These are phyloP conservation scores for Dictyostelium firmibasis DNA, from an alignment of 78 protist species.

Conservation along the genomic window DNA sequence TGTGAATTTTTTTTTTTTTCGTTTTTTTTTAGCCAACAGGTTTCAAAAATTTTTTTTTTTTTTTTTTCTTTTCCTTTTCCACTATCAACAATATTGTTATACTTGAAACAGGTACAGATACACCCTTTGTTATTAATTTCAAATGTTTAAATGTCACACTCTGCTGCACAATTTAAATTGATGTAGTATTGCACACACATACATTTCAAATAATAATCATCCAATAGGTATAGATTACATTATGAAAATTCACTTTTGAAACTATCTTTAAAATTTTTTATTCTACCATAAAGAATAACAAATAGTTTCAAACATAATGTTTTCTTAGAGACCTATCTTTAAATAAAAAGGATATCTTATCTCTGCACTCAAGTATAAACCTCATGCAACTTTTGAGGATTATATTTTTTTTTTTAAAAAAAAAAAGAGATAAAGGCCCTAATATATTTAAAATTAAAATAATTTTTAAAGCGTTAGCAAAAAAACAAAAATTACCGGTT, in stretches of 20 bases:
- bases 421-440: background rate
- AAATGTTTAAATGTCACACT: background rate
- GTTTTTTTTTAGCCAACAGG: background rate
- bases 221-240: background rate
- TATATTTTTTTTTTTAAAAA: background rate
- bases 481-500: background rate
- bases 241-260: background rate
- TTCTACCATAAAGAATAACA: background rate
- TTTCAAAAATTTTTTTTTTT: background rate
- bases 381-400: constrained; percentile 19
- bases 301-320: background rate
- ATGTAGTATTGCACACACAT: background rate
- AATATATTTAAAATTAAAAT: background rate
- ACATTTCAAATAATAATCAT: background rate
- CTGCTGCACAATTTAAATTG: background rate
- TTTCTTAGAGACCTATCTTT: background rate
- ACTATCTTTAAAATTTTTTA: background rate
- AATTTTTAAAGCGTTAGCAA: background rate
- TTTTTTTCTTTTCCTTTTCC: background rate
- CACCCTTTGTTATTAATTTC: constrained; percentile 15
- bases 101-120: constrained; percentile 66
- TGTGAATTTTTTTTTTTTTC: background rate
- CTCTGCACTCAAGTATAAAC: constrained; percentile 57
- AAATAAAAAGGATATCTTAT: constrained; percentile 34
- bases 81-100: constrained; percentile 1